Evolutionary conservation across 139 green algal species (phyloP), one percentile per base, ranked within the genome.

Genomic region (Dunaliella primolecta): DNA sequence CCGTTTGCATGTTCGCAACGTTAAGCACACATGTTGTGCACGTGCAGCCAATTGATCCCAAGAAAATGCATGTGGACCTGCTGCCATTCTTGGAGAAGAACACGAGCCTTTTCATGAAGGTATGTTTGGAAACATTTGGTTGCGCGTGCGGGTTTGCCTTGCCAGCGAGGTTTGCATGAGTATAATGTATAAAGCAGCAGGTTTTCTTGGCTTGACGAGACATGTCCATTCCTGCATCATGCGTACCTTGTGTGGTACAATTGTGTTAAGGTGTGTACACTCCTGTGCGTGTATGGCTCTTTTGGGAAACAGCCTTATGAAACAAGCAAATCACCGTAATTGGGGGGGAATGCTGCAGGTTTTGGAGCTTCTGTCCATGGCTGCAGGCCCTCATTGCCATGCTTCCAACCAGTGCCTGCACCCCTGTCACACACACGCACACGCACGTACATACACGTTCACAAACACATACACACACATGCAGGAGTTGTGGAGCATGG

Each of bases 21-120:
- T n/a, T n/a, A n/a, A n/a, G n/a, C n/a, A n/a, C n/a, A n/a, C n/a
- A n/a, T n/a, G 46, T 64, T 15, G 7, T 64, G 46, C 46, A 15
- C 15, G 7, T 36, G n/a, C 90, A 95, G 93, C 76, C 88, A 20
- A 85, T 96, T 29, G 90, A 95, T 37, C 91, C 94, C 11, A 95
- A 95, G 75, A 80, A 91, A 55, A 87, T 98, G 84, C 94, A 98
- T 76, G 93, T 97, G 36, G 93, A 94, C 38, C 84, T 98, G 29
- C 89, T 93, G 1, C 94, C 94, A 1, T 98, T 98, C 85, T 88
- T 98, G 71, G 95, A 98, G 87, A 96, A 96, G 85, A 98, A 98
- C 83, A 97, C 96, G 27, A 91, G 80, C 38, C 83, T 96, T 0
- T 98, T 98, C 85, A 94, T 95, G 87, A 97, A 97, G 92, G 94